Percentiles rank a stretch among this genome's conserved stretches.
These are phyloP conservation scores for Incumbomyces lentus DNA, from an alignment of 2,329 filamentous ascomycete genomes.

Conservation along the genomic window DNA sequence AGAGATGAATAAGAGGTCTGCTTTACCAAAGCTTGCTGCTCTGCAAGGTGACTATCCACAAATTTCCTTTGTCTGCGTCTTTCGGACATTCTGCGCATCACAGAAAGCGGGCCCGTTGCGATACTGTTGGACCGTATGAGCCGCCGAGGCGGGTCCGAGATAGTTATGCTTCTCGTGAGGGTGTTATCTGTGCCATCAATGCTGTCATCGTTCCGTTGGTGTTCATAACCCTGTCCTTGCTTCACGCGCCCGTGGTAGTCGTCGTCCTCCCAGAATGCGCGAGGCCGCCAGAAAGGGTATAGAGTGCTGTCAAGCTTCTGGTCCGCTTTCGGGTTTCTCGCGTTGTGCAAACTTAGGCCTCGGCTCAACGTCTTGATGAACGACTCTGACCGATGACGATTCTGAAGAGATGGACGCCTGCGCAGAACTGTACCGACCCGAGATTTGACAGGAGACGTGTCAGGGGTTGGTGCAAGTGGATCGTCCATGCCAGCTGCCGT, in stretches of 20 bases:
- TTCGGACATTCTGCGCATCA: slow-evolving; percentile 26
- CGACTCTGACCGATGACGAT: slow-evolving; percentile 30
- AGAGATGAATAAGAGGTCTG: slow-evolving; percentile 24
- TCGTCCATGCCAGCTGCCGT: slow-evolving; percentile 34
- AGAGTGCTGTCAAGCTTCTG: slow-evolving; percentile 39
- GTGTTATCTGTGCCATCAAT: slow-evolving; percentile 37
- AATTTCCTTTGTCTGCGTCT: slow-evolving; percentile 21
- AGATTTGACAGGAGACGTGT: slow-evolving; percentile 16
- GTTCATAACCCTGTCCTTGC: slow-evolving; percentile 26
- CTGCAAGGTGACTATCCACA: slow-evolving; percentile 8
- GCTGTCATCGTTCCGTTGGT: slow-evolving; percentile 47
- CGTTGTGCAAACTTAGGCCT: slow-evolving; percentile 31
- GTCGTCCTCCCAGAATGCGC: slow-evolving; percentile 52
- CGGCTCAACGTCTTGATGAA: slow-evolving; percentile 29
- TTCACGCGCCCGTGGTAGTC: slow-evolving; percentile 29
- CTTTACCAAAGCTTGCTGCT: slow-evolving; percentile 10
- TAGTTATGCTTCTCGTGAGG: too few relatives aligned
- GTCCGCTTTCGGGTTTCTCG: slow-evolving; percentile 33
- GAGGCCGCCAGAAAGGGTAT: slow-evolving; percentile 54
- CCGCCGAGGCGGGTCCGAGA: background rate
- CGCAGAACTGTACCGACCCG: slow-evolving; percentile 15
- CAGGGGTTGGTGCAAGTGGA: slow-evolving; percentile 23
- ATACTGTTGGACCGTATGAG: slow-evolving; percentile 21
- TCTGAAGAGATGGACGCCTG: slow-evolving; percentile 29
- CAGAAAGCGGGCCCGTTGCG: slow-evolving; percentile 31